Conservation (phyloP, 345 rosid species). For the Lagerstroemia speciosa region DNA sequence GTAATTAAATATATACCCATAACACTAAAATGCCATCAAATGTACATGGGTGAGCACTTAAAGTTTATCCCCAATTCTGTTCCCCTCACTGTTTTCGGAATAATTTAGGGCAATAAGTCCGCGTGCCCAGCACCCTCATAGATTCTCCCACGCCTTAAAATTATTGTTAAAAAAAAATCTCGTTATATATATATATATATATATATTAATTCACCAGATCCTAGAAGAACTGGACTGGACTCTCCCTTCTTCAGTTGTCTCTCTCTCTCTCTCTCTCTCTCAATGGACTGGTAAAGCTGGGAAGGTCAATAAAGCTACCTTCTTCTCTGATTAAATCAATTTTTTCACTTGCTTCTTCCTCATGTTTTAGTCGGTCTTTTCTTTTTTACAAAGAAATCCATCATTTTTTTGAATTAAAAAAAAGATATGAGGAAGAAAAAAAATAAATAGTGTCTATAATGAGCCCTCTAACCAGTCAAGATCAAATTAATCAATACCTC, state of each 20-base stretch:
- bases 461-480: too few species aligned
- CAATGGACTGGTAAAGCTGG: neutral
- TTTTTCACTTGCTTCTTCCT: neutral
- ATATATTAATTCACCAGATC: neutral
- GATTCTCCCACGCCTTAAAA: constrained; percentile 19
- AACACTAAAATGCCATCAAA: neutral
- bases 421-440: too few species aligned
- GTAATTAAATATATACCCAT: too few species aligned
- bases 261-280: too few species aligned
- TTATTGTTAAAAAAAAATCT: neutral
- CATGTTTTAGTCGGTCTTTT: neutral
- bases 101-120: constrained; percentile 47
- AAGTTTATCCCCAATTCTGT: neutral
- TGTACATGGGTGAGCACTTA: neutral
- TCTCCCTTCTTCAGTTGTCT: neutral
- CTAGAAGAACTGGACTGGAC: neutral
- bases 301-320: neutral
- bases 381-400: too few species aligned
- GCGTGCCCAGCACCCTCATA: constrained; percentile 45
- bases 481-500: too few species aligned
- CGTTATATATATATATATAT: neutral
- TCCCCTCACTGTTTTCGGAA: constrained; percentile 16
- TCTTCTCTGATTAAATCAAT: neutral
- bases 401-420: too few species aligned
- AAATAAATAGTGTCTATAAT: too few species aligned